Conservation (phyloP, 1,139 yeast genomes). For the Suhomyces atakaporum region DNA sequence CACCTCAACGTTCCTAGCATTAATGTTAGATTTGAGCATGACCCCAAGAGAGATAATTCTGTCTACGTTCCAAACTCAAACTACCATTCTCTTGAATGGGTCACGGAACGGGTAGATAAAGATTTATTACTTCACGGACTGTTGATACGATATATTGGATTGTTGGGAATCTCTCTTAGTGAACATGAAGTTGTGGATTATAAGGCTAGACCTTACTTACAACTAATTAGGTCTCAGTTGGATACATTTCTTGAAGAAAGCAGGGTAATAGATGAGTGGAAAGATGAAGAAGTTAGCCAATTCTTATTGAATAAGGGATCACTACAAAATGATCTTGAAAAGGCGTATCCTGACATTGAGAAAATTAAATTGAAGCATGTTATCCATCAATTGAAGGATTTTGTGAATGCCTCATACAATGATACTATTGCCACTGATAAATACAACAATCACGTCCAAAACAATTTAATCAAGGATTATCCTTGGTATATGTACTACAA, state of each 20-base stretch:
- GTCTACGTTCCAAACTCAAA: slow-evolving; percentile 41
- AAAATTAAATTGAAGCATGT: slow-evolving; percentile 23
- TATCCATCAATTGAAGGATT: slow-evolving; percentile 19
- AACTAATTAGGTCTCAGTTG: slow-evolving; percentile 22
- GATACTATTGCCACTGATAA: slow-evolving; percentile 34
- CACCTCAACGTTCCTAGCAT: slow-evolving; percentile 35
- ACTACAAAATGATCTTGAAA: slow-evolving; percentile 24
- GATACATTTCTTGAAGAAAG: slow-evolving; percentile 19
- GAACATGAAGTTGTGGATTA: slow-evolving; percentile 47
- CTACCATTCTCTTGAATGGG: slow-evolving; percentile 39
- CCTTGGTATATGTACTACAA: slow-evolving; percentile 69
- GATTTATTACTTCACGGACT: slow-evolving; percentile 38
- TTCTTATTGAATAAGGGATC: slow-evolving; percentile 24
- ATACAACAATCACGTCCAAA: slow-evolving; percentile 43
- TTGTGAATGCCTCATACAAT: slow-evolving; percentile 29
- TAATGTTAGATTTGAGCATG: slow-evolving; percentile 38
- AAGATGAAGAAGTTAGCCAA: slow-evolving; percentile 22
- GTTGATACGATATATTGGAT: slow-evolving; percentile 41
- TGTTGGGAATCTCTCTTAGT: slow-evolving; percentile 38
- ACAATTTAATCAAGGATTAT: slow-evolving; percentile 55
- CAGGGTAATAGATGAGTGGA: slow-evolving; percentile 25
- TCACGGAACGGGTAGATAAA: slow-evolving; percentile 30
- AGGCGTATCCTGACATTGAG: slow-evolving; percentile 14
- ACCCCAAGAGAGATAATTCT: slow-evolving; percentile 30
- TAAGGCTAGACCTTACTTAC: slow-evolving; percentile 27